phyloP scores from a whole-genome alignment of 306 rosid genomes.

The Arachis stenosperma region DNA sequence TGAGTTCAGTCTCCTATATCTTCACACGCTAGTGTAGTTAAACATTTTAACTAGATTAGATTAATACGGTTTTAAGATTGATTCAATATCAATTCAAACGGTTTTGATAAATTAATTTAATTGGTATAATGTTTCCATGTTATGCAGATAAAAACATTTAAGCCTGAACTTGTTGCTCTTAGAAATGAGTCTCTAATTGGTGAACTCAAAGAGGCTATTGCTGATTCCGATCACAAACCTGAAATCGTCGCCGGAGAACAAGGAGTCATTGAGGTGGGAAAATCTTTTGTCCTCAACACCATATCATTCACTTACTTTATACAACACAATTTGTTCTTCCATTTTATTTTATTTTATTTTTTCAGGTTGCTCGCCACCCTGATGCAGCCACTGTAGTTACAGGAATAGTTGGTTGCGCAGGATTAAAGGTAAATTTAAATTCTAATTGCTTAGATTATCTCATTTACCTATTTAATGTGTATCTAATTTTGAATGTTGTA shows the following conservation, averaged over 20 bases:
- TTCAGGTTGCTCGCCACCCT: slow-evolving; percentile 88
- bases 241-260: slow-evolving; percentile 87
- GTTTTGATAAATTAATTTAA: no score
- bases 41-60: no score
- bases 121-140: background rate
- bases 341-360: slow-evolving; percentile 12
- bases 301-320: slow-evolving; percentile 4
- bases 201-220: slow-evolving; percentile 88
- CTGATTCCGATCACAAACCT: slow-evolving; percentile 70
- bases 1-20: no score
- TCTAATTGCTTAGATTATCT: background rate
- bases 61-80: no score
- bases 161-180: slow-evolving; percentile 76
- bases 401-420: slow-evolving; percentile 95
- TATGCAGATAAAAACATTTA: slow-evolving; percentile 76
- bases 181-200: slow-evolving; percentile 70
- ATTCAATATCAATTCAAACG: no score
- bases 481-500: no score
- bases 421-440: slow-evolving; percentile 63
- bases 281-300: background rate
- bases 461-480: no score
- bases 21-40: no score
- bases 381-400: slow-evolving; percentile 89
- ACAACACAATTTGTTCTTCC: background rate
- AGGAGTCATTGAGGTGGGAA: slow-evolving; percentile 82